Evolutionary conservation across 2,329 filamentous ascomycete species (phyloP).

Genomic region (Trichoderma brevicompactum): DNA sequence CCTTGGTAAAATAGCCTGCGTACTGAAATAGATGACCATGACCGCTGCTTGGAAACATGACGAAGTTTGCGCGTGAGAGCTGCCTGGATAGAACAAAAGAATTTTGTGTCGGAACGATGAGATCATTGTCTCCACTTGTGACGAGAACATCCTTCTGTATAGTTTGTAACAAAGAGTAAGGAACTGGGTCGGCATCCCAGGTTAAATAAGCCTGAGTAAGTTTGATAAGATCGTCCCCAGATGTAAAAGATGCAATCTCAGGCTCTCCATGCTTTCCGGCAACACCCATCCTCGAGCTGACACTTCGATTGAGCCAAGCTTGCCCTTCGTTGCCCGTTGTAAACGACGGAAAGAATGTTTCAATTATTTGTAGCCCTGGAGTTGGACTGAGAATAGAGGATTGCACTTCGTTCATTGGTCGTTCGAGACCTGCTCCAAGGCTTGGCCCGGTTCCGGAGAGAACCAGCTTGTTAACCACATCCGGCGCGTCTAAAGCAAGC

Average conservation of each 20-base stretch:
- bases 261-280: slow-evolving; percentile 14
- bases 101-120: slow-evolving; percentile 12
- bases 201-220: slow-evolving; percentile 21
- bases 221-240: slow-evolving; percentile 4
- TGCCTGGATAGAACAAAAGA: slow-evolving; percentile 2
- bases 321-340: slow-evolving; percentile 4
- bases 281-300: not conserved
- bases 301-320: slow-evolving; percentile 8
- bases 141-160: slow-evolving; percentile 19
- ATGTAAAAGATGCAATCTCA: slow-evolving; percentile 1
- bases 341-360: slow-evolving; percentile 9
- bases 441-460: slow-evolving; percentile 51
- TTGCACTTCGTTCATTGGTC: slow-evolving; percentile 31
- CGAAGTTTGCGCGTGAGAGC: not conserved
- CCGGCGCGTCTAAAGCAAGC: slow-evolving; percentile 46
- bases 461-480: slow-evolving; percentile 47
- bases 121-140: slow-evolving; percentile 8
- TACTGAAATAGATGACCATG: slow-evolving; percentile 21
- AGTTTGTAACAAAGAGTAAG: slow-evolving; percentile 9
- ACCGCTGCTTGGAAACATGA: slow-evolving; percentile 13
- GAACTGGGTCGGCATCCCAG: slow-evolving; percentile 19
- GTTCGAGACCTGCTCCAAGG: slow-evolving; percentile 41
- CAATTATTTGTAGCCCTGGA: not conserved
- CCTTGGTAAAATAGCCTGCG: slow-evolving; percentile 5
- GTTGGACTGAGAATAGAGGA: slow-evolving; percentile 8